These are phyloP conservation scores for Globisporangium splendens DNA, from an alignment of 352 stramenopile genomes.

Conservation along the genomic window DNA sequence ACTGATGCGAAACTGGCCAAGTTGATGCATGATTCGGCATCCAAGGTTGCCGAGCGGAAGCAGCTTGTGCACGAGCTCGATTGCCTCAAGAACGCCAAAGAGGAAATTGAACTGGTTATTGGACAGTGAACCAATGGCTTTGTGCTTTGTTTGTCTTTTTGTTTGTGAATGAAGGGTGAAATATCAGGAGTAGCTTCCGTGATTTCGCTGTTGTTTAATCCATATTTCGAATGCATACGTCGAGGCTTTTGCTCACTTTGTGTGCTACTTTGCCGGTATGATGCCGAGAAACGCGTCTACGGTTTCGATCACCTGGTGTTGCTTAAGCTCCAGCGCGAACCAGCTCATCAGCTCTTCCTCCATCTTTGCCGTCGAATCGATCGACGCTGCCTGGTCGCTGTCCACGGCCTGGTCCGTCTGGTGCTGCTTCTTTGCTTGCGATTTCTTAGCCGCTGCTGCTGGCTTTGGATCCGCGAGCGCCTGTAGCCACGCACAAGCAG, in stretches of 20 bases:
- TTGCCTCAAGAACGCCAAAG: neutral
- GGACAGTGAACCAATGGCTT: too few relatives aligned
- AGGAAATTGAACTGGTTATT: too few relatives aligned
- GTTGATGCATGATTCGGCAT: slow-evolving; percentile 24
- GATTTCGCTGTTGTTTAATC: too few relatives aligned
- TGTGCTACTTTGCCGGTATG: neutral
- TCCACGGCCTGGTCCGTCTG: neutral
- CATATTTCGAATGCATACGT: neutral
- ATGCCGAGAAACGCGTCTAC: slow-evolving; percentile 27
- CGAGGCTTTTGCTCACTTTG: neutral
- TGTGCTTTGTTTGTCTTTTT: too few relatives aligned
- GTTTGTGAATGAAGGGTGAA: too few relatives aligned
- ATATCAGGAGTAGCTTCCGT: too few relatives aligned
- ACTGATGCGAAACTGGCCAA: slow-evolving; percentile 30
- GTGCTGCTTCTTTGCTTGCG: slow-evolving; percentile 1
- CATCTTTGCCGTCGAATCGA: slow-evolving; percentile 20
- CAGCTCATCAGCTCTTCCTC: slow-evolving; percentile 48
- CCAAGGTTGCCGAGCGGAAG: neutral
- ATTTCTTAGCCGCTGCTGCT: slow-evolving; percentile 3
- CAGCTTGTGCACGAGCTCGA: neutral
- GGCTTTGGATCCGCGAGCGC: neutral
- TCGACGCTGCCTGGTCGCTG: slow-evolving; percentile 13
- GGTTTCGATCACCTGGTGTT: slow-evolving; percentile 45
- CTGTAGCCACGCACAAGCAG: neutral
- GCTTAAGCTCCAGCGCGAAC: slow-evolving; percentile 52